Evolutionary conservation across 2,329 filamentous ascomycete species (phyloP), one percentile per base, ranked within the genome.

Genomic region (Aspergillus sp.): DNA sequence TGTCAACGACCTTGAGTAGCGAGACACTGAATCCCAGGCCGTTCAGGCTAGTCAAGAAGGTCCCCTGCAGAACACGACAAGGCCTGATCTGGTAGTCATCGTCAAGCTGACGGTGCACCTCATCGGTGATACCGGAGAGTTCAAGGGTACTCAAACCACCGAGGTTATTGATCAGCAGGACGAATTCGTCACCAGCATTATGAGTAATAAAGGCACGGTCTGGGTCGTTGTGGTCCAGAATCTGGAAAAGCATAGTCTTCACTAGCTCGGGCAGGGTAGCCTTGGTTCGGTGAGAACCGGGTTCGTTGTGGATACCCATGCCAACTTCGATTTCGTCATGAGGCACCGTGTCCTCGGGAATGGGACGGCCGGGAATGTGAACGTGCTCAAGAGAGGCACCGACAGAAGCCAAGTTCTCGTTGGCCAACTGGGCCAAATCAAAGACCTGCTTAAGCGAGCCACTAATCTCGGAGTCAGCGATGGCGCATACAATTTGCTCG

Each of bases 321-420:
- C 84, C 84, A 53, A 86, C 74, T 67, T 86, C 83, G 19, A 84
- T 74, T 58, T 85, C 80, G 17, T 75, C 76, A 13, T 75, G 59
- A 0, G 73, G 66, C 44, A 74, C 65, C 10, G 65, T 63, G 23
- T 83, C 82, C 20, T 81, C 78, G 0, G 72, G 67, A 5, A 74
- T 63, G 1, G 74, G 79, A 51, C 90, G 79, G 3, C 91, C 90
- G 0, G 91, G 91, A 0, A 96, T 88, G 63, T 96, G 91, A n/a
- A 96, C 90, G 64, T 95, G 90, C 54, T 86, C 85, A 38, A 96
- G 72, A 46, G 87, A 91, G 3, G 88, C 86, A 13, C 90, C 91
- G 19, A 96, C 87, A 38, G 86, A 90, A 30, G 94, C 86, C 5
- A 91, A 71, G 63, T 95, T 95, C 15, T 81, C 76, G 2, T 87